phyloP scores from a whole-genome alignment of 306 rosid species.

The Vicia faba region DNA sequence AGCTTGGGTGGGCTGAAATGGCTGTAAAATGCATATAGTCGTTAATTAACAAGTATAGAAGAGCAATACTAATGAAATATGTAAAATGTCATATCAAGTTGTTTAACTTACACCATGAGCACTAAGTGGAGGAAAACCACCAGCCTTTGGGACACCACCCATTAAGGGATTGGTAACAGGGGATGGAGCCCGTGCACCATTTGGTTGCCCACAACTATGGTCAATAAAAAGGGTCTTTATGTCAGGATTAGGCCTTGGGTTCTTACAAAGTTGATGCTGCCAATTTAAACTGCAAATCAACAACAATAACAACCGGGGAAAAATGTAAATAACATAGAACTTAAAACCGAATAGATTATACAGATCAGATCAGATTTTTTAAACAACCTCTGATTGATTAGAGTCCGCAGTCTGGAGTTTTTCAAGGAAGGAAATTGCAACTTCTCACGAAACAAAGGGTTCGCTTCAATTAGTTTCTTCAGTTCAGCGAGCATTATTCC shows the following conservation, averaged over 20 bases:
- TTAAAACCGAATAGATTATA: conserved; percentile 18
- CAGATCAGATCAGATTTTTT: conserved; percentile 11
- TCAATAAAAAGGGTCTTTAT: conserved; percentile 96
- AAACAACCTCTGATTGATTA: conserved; percentile 92
- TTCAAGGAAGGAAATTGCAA: conserved; percentile 96
- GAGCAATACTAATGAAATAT: conserved; percentile 8
- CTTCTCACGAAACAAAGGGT: conserved; percentile 96
- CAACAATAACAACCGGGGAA: conserved; percentile 3
- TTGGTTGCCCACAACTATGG: conserved; percentile 97
- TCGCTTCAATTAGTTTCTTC: conserved; percentile 95
- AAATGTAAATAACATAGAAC: conserved; percentile 28
- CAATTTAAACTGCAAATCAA: conserved; percentile 85
- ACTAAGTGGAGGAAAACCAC: conserved; percentile 83
- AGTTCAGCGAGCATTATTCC: conserved; percentile 97
- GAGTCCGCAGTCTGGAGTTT: conserved; percentile 93
- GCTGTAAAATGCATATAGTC: conserved; percentile 57
- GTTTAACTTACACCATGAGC: conserved; percentile 91
- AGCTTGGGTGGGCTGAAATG: conserved; percentile 89
- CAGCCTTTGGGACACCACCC: conserved; percentile 93
- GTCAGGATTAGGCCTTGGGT: conserved; percentile 96
- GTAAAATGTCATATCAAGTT: background rate
- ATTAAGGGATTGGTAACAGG: conserved; percentile 97
- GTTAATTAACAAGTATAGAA: conserved; percentile 7
- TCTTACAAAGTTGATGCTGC: conserved; percentile 99
- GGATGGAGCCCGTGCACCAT: conserved; percentile 99